Conservation (phyloP, 2,329 filamentous ascomycete genomes). For the Fusarium sublunatum region DNA sequence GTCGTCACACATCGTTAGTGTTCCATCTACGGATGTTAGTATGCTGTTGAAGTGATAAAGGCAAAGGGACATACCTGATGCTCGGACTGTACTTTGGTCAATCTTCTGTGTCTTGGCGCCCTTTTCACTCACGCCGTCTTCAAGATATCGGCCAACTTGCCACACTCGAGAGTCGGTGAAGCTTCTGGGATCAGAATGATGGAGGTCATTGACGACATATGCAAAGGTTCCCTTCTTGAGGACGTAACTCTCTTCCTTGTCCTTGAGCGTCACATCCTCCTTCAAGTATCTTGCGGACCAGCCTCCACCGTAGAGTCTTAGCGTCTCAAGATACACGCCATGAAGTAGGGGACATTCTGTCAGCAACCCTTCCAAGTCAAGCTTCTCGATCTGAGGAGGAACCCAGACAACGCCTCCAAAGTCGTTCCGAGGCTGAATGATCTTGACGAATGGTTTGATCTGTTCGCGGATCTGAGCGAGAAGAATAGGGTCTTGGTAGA, state of each 20-base stretch:
- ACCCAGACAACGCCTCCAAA: slow-evolving; percentile 53
- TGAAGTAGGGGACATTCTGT: slow-evolving; percentile 54
- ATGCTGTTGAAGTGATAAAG: neutral
- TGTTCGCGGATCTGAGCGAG: slow-evolving; percentile 54
- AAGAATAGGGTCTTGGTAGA: slow-evolving; percentile 54
- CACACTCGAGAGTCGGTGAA: slow-evolving; percentile 53
- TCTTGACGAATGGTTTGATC: slow-evolving; percentile 49
- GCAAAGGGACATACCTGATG: slow-evolving; percentile 48
- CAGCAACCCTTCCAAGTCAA: slow-evolving; percentile 53
- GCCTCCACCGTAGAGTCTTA: slow-evolving; percentile 53
- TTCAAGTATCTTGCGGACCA: slow-evolving; percentile 49
- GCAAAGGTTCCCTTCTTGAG: slow-evolving; percentile 52
- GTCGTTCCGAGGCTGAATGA: slow-evolving; percentile 51
- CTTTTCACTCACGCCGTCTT: slow-evolving; percentile 41
- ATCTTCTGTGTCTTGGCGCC: slow-evolving; percentile 38
- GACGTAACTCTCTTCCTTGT: slow-evolving; percentile 44
- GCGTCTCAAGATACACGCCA: slow-evolving; percentile 55
- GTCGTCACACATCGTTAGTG: slow-evolving; percentile 50
- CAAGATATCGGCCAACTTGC: slow-evolving; percentile 50
- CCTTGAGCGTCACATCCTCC: slow-evolving; percentile 50
- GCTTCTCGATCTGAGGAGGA: slow-evolving; percentile 48
- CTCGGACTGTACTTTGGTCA: slow-evolving; percentile 46
- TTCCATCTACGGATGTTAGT: slow-evolving; percentile 46
- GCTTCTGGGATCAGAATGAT: slow-evolving; percentile 50
- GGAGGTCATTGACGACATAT: slow-evolving; percentile 50